phyloP scores from a whole-genome alignment of 805 yeast genomes.

The Kodamaea neixiangensis region DNA sequence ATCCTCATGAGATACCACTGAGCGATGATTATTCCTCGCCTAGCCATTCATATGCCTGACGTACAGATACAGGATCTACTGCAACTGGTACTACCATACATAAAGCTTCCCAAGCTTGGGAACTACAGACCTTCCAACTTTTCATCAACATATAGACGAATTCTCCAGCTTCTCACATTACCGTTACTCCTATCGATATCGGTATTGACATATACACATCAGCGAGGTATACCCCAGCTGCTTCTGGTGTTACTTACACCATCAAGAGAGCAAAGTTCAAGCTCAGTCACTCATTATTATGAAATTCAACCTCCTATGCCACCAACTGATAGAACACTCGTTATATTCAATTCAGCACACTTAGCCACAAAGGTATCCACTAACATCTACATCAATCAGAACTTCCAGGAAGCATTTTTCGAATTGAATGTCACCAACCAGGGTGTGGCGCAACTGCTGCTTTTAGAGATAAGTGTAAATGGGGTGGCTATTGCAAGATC shows the following conservation, averaged over 20 bases:
- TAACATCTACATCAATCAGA: conserved; percentile 4
- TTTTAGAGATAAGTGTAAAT: conserved; percentile 6
- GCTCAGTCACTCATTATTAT: not conserved
- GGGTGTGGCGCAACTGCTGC: conserved; percentile 5
- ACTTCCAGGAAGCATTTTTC: conserved; percentile 8
- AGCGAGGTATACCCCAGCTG: not conserved
- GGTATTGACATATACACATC: not conserved
- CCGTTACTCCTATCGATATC: not conserved
- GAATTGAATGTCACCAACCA: conserved; percentile 8
- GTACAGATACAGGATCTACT: not conserved
- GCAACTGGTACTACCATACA: not conserved
- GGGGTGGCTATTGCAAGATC: conserved; percentile 7
- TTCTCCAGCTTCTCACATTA: not conserved
- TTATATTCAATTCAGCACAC: not conserved
- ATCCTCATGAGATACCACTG: not conserved
- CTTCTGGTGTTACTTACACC: not conserved
- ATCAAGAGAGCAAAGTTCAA: not conserved
- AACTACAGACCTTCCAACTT: not conserved
- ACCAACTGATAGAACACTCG: not conserved
- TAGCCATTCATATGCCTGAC: not conserved
- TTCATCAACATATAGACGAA: not conserved
- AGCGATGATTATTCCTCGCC: not conserved
- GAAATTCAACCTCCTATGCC: conserved; percentile 8
- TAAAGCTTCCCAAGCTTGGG: not conserved
- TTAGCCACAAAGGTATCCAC: conserved; percentile 4